Conservation (phyloP, 768 basidiomycete genomes). For the Naganishia kalamii region DNA sequence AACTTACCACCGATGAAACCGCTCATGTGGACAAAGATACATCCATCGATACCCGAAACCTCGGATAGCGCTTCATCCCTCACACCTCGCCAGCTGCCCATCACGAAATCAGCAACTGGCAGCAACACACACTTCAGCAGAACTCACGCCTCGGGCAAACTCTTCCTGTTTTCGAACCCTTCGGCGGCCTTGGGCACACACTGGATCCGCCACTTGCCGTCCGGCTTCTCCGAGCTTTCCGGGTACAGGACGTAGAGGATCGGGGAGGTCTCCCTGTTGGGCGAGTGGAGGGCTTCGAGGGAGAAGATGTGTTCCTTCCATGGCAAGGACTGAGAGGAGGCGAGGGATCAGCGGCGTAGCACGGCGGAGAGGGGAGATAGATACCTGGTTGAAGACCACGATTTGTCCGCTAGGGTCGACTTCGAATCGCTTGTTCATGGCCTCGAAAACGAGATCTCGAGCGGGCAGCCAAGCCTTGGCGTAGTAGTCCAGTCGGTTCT, state of each 20-base stretch:
- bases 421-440: slow-evolving; percentile 55
- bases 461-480: slow-evolving; percentile 88
- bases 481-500: slow-evolving; percentile 71
- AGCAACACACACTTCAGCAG: too few relatives aligned
- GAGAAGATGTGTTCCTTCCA: slow-evolving; percentile 77
- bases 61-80: slow-evolving; percentile 74
- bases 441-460: slow-evolving; percentile 64
- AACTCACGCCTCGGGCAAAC: slow-evolving; percentile 66
- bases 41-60: slow-evolving; percentile 66
- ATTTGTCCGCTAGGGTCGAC: slow-evolving; percentile 70
- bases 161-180: slow-evolving; percentile 84
- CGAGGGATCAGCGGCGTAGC: neutral
- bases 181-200: slow-evolving; percentile 76
- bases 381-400: slow-evolving; percentile 62
- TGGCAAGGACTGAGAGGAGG: slow-evolving; percentile 33
- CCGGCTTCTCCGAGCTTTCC: slow-evolving; percentile 57
- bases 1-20: slow-evolving; percentile 86
- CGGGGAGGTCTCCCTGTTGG: slow-evolving; percentile 44
- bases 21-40: slow-evolving; percentile 89
- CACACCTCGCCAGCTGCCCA: slow-evolving; percentile 69
- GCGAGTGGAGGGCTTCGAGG: slow-evolving; percentile 64
- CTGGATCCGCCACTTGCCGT: slow-evolving; percentile 75
- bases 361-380: slow-evolving; percentile 45
- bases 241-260: slow-evolving; percentile 85
- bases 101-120: neutral